Evolutionary conservation across 371 early-diverging fungal species (phyloP).

Genomic region (Apophysomyces trapeziformis): DNA sequence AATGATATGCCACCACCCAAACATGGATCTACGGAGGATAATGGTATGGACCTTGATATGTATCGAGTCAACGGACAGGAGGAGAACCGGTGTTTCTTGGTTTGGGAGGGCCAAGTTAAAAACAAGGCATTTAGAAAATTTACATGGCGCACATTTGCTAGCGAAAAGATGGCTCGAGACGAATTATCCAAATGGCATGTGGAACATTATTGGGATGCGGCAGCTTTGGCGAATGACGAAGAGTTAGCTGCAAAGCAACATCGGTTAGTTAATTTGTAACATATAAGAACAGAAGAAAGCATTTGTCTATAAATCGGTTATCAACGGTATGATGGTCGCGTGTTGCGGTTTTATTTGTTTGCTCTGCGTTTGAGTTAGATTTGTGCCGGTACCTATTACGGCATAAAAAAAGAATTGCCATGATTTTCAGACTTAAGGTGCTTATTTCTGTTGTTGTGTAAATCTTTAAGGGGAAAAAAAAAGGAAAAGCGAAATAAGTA

Average conservation of each 20-base stretch:
- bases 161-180: conserved; percentile 76
- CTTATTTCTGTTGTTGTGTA: not conserved
- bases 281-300: not conserved
- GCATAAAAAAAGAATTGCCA: no score
- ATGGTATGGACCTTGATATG: conserved; percentile 37
- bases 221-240: conserved; percentile 42
- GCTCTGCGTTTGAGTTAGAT: no score
- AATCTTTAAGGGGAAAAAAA: not conserved
- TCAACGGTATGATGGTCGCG: not conserved
- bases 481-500: no score
- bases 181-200: conserved; percentile 70
- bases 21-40: conserved; percentile 33
- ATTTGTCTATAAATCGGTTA: not conserved
- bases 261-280: conserved; percentile 4
- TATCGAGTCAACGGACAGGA: conserved; percentile 40
- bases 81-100: conserved; percentile 82
- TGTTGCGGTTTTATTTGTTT: no score
- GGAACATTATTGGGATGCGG: conserved; percentile 88
- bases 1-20: conserved; percentile 55
- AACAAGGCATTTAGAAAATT: conserved; percentile 80
- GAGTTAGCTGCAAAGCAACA: conserved; percentile 49
- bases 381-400: no score
- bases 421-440: not conserved
- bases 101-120: conserved; percentile 93
- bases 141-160: conserved; percentile 71